Evolutionary conservation across 2,329 filamentous ascomycete species (phyloP).

Genomic region (Fusarium xylarioides): DNA sequence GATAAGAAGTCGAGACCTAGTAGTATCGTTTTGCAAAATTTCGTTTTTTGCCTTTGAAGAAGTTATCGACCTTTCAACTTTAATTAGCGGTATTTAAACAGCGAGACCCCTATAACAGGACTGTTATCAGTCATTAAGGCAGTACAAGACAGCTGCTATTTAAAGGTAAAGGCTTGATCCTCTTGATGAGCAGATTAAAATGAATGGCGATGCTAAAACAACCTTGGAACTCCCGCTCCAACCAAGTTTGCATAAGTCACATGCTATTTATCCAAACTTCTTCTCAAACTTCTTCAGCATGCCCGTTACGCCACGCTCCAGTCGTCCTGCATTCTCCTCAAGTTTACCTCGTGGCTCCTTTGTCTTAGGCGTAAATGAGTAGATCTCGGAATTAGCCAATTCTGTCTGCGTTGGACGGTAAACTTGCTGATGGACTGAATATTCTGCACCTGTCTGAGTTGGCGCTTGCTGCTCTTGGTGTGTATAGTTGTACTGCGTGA

Average conservation of each 20-base stretch:
- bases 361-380: conserved; percentile 53
- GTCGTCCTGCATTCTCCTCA: conserved; percentile 70
- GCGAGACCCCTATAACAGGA: neutral
- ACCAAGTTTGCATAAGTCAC: neutral
- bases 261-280: conserved; percentile 64
- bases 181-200: neutral
- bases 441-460: conserved; percentile 52
- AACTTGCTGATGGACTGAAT: conserved; percentile 72
- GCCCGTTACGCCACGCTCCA: conserved; percentile 76
- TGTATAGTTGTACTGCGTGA: conserved; percentile 61
- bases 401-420: conserved; percentile 76
- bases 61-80: neutral
- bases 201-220: neutral
- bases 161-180: neutral
- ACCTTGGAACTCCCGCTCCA: conserved; percentile 23
- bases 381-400: conserved; percentile 46
- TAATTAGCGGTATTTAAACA: neutral
- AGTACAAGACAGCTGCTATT: neutral
- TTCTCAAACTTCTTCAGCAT: conserved; percentile 84
- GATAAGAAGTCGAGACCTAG: neutral
- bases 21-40: neutral
- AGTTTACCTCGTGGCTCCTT: conserved; percentile 61
- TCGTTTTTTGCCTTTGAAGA: neutral
- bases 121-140: neutral
- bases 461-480: conserved; percentile 36